Base-by-base conservation (phyloP, 225 moss, liverwort and hornwort species). In the Polytrichum formosum region DNA sequence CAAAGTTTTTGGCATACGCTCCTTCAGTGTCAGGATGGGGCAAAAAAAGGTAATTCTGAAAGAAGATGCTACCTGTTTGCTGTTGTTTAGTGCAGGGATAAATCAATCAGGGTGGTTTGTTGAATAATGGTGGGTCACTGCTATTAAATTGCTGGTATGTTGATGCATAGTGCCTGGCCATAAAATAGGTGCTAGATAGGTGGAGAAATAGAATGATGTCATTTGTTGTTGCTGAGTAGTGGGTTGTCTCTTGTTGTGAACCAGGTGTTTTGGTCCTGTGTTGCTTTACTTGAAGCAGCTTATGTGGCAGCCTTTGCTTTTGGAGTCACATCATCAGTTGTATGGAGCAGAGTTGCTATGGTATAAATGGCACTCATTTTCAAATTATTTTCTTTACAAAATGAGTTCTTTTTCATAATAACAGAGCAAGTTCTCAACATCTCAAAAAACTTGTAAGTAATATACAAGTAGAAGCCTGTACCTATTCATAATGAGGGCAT, bases 21-120 rank as follows among this genome's bases (percentile, higher is more conserved):
- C 94, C 27, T 95, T 95, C 71, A 92, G 90, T 61, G 94, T 95
- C n/a, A 76, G 90, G 61, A 23, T 91, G 73, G 94, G 94, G 27
- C 92, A 89, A 72, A 79, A 61, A 19, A 88, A 82, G 83, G 85
- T 84, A 28, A 66, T 56, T 35, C 18, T 18, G 46, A 46, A 46
- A 4, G 46, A 60, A 60, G 25, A 9, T 60, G 21, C n/a, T 60
- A 25, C 60, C 10, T 46, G 16, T 13, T 46, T 46, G 13, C 46
- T 46, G 46, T 46, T 46, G 46, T 46, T 46, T 2, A 46, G 46
- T 46, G 46, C 46, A 46, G 0, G 9, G 35, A 35, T 35, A 35
- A 9, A 2, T 35, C 9, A 8, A 35, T 13, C 46, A 46, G 46
- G 31, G 7, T 31, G 31, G 7, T 31, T 31, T 31, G 31, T 37